Conservation (phyloP, 768 basidiomycete species). For the Calocybe cyanea region DNA sequence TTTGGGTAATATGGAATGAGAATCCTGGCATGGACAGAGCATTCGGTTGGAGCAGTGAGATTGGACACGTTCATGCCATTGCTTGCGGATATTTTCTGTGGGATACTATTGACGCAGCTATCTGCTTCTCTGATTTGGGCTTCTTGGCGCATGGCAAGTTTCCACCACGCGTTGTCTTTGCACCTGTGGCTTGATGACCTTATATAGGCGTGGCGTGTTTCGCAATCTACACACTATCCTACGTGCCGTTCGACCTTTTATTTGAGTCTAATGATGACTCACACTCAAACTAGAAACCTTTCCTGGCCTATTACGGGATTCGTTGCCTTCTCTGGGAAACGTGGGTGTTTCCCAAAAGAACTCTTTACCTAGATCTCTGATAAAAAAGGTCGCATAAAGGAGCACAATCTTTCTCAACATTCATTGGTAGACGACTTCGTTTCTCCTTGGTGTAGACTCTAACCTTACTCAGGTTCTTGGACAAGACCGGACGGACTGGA, state of each 20-base stretch:
- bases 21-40: slow-evolving; percentile 55
- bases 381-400: slow-evolving; percentile 26
- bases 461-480: slow-evolving; percentile 53
- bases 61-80: slow-evolving; percentile 61
- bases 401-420: slow-evolving; percentile 87
- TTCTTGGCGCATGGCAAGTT: slow-evolving; percentile 72
- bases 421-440: slow-evolving; percentile 61
- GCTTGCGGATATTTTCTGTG: slow-evolving; percentile 84
- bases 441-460: neutral
- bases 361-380: slow-evolving; percentile 6
- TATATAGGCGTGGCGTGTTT: slow-evolving; percentile 57
- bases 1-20: slow-evolving; percentile 41
- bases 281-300: slow-evolving; percentile 48
- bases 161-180: neutral
- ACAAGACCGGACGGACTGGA: slow-evolving; percentile 73
- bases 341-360: slow-evolving; percentile 32
- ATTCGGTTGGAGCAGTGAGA: slow-evolving; percentile 67
- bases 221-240: slow-evolving; percentile 62
- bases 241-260: slow-evolving; percentile 40
- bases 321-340: slow-evolving; percentile 84
- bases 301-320: slow-evolving; percentile 73
- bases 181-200: neutral
- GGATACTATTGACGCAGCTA: slow-evolving; percentile 70
- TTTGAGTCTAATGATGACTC: slow-evolving; percentile 1
- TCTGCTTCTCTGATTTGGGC: slow-evolving; percentile 67